These are phyloP conservation scores for Eudorina sp. DNA, from an alignment of 139 green algal species.

Conservation along the genomic window DNA sequence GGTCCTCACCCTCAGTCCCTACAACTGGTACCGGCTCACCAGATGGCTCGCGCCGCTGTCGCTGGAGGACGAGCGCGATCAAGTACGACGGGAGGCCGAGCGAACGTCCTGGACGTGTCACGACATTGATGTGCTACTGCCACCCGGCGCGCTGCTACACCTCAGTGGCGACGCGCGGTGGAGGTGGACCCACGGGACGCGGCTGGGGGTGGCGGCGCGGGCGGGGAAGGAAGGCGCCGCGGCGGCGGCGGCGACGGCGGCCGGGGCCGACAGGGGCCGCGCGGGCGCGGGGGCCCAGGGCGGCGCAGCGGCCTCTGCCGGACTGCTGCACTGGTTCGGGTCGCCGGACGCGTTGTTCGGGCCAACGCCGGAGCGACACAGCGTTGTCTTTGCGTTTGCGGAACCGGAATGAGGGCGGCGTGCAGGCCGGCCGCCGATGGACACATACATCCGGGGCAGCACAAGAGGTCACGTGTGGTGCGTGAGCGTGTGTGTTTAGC, in stretches of 20 bases:
- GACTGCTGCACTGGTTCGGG: slow-evolving; percentile 47
- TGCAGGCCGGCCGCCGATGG: too few relatives aligned
- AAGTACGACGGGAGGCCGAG: background rate
- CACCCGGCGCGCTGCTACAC: slow-evolving; percentile 24
- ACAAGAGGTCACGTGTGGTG: too few relatives aligned
- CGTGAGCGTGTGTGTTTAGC: too few relatives aligned
- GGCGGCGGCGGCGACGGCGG: background rate
- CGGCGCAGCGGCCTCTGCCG: too few relatives aligned
- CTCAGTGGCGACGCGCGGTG: slow-evolving; percentile 44
- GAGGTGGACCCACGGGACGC: slow-evolving; percentile 53
- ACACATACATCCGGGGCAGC: too few relatives aligned
- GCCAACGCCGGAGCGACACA: slow-evolving; percentile 20
- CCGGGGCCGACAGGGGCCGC: background rate
- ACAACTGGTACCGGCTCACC: background rate
- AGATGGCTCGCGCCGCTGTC: background rate
- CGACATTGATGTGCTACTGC: slow-evolving; percentile 48
- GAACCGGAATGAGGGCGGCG: background rate
- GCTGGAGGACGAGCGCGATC: slow-evolving; percentile 45
- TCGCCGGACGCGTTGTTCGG: background rate
- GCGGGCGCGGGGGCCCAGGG: background rate
- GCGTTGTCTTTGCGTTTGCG: slow-evolving; percentile 51
- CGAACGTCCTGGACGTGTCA: slow-evolving; percentile 44
- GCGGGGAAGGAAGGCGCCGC: background rate
- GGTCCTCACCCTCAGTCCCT: slow-evolving; percentile 46
- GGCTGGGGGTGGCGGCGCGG: slow-evolving; percentile 38